Conservation (phyloP, 345 rosid genomes). For the Gynandropsis gynandra region DNA sequence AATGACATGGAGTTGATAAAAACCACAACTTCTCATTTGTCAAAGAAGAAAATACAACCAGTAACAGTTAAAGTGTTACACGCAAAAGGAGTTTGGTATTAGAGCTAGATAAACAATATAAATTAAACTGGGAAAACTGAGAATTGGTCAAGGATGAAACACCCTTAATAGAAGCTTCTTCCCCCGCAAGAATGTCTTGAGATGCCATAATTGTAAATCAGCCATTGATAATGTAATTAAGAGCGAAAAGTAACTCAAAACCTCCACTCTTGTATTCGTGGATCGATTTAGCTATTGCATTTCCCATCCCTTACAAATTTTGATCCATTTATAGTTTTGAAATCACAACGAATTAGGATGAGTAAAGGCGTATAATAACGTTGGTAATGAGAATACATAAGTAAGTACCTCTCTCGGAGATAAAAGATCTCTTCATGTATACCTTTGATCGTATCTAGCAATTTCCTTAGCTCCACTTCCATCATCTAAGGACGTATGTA, state of each 20-base stretch:
- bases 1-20: too few relatives aligned
- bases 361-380: background rate
- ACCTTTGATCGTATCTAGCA: slow-evolving; percentile 44
- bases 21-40: too few relatives aligned
- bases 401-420: slow-evolving; percentile 67
- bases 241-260: slow-evolving; percentile 61
- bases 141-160: too few relatives aligned
- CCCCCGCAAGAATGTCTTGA: slow-evolving; percentile 82
- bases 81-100: too few relatives aligned
- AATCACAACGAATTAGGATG: background rate
- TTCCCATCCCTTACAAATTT: slow-evolving; percentile 52
- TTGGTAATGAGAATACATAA: background rate
- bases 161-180: slow-evolving; percentile 43
- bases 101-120: too few relatives aligned
- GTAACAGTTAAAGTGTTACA: too few relatives aligned
- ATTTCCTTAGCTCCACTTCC: slow-evolving; percentile 65
- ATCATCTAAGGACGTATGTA: slow-evolving; percentile 33
- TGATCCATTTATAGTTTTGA: background rate
- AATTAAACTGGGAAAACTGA: too few relatives aligned
- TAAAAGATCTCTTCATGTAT: slow-evolving; percentile 77
- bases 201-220: slow-evolving; percentile 83
- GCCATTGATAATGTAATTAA: slow-evolving; percentile 65
- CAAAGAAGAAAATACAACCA: too few relatives aligned
- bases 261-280: slow-evolving; percentile 70
- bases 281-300: slow-evolving; percentile 68